Percentiles rank a stretch among this genome's conserved stretches.
Conservation (phyloP, 306 rosid genomes). For the Dalbergia oliveri region DNA sequence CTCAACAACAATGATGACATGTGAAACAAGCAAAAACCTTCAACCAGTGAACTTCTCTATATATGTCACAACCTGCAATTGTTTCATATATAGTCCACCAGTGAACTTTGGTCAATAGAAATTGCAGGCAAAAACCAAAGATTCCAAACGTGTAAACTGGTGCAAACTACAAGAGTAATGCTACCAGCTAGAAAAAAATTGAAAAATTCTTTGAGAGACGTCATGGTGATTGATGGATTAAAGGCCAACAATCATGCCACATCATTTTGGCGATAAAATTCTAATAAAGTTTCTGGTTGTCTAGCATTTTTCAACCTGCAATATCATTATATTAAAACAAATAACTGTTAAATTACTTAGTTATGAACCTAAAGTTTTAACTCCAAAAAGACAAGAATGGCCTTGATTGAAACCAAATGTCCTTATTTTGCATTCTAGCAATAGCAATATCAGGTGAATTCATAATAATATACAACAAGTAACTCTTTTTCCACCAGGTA, state of each 20-base stretch:
- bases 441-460: conserved; percentile 12
- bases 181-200: too few relatives aligned
- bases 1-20: conserved; percentile 2
- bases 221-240: too few relatives aligned
- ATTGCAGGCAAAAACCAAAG: neutral
- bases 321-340: neutral
- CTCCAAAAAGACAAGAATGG: conserved; percentile 3
- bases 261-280: too few relatives aligned
- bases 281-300: too few relatives aligned
- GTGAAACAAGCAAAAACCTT: conserved; percentile 13
- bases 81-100: neutral
- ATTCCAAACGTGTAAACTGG: conserved; percentile 1
- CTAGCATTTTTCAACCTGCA: neutral
- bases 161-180: too few relatives aligned
- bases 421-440: neutral
- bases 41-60: too few relatives aligned
- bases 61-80: neutral
- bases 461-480: neutral
- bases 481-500: neutral
- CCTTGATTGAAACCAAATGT: conserved; percentile 12
- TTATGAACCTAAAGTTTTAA: neutral
- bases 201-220: too few relatives aligned
- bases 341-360: neutral
- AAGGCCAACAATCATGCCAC: too few relatives aligned
- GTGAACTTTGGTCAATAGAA: neutral